These are phyloP conservation scores for Gaertneriomyces semiglobifer DNA, from an alignment of 192 early-diverging fungal species.

Conservation along the genomic window DNA sequence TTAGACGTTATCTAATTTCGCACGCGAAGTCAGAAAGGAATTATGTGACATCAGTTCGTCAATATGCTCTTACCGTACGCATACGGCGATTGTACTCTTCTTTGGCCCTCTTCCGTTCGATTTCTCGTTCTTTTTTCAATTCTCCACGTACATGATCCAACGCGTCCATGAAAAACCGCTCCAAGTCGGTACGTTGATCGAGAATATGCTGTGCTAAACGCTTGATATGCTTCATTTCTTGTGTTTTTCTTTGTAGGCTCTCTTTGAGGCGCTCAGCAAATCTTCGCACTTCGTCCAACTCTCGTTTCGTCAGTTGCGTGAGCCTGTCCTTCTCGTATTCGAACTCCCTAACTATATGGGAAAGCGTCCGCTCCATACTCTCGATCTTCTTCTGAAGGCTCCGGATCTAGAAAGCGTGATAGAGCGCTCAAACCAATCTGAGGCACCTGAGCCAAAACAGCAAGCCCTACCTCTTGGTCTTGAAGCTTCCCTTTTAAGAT, in stretches of 20 bases:
- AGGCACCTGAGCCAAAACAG: background rate
- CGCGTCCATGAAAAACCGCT: conserved; percentile 62
- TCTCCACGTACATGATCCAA: conserved; percentile 50
- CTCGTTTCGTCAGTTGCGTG: conserved; percentile 42
- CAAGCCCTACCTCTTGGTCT: conserved; percentile 41
- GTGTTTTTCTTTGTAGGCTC: conserved; percentile 39
- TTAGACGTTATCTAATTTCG: conserved; percentile 7
- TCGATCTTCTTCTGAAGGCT: conserved; percentile 54
- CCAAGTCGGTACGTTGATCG: conserved; percentile 59
- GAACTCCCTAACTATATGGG: conserved; percentile 60
- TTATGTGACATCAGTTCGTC: too few relatives aligned
- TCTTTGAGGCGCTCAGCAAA: conserved; percentile 36
- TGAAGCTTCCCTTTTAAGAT: conserved; percentile 57
- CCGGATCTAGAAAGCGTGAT: conserved; percentile 40
- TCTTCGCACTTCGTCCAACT: conserved; percentile 53
- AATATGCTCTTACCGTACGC: conserved; percentile 32
- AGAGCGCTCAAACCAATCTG: background rate
- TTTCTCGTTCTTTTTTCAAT: conserved; percentile 32
- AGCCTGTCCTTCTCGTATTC: conserved; percentile 58
- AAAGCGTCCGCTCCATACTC: conserved; percentile 56
- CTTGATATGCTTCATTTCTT: conserved; percentile 63
- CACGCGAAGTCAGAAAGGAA: conserved; percentile 9
- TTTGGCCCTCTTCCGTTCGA: conserved; percentile 30
- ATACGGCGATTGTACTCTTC: conserved; percentile 49
- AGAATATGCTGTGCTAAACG: conserved; percentile 60